These are phyloP conservation scores for Aurinia saxatilis DNA, from an alignment of 345 rosid species.

Conservation along the genomic window DNA sequence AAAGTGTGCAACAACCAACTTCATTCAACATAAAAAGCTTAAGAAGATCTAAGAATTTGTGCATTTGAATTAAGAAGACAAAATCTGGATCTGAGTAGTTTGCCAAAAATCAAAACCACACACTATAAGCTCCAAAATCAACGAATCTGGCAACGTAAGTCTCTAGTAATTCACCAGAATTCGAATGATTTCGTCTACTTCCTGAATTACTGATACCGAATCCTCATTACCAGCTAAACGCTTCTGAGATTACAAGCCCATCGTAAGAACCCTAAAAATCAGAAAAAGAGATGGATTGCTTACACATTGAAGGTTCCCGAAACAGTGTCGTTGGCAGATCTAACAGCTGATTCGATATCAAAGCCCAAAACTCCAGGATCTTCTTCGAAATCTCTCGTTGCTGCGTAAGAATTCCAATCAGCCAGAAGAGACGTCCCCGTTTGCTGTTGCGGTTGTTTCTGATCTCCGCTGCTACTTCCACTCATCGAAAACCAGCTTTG, in stretches of 20 bases:
- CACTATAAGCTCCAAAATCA: not conserved
- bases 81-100: not conserved
- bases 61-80: not conserved
- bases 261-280: not conserved
- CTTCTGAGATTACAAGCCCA: not conserved
- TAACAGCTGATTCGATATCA: constrained; percentile 77
- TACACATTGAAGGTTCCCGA: constrained; percentile 79
- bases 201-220: not conserved
- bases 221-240: not conserved
- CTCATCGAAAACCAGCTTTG: constrained; percentile 60
- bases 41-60: not conserved
- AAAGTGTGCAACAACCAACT: no score
- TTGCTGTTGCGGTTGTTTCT: constrained; percentile 28
- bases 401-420: constrained; percentile 81
- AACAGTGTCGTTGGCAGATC: constrained; percentile 73
- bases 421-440: constrained; percentile 50
- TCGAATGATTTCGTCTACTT: no score
- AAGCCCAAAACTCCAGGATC: constrained; percentile 43
- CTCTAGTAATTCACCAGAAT: no score
- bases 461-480: constrained; percentile 28
- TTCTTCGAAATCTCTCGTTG: constrained; percentile 40
- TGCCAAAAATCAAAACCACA: not conserved
- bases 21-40: no score
- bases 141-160: no score
- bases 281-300: constrained; percentile 12